Evolutionary conservation across 306 rosid species (phyloP).

Genomic region (Geum urbanum): DNA sequence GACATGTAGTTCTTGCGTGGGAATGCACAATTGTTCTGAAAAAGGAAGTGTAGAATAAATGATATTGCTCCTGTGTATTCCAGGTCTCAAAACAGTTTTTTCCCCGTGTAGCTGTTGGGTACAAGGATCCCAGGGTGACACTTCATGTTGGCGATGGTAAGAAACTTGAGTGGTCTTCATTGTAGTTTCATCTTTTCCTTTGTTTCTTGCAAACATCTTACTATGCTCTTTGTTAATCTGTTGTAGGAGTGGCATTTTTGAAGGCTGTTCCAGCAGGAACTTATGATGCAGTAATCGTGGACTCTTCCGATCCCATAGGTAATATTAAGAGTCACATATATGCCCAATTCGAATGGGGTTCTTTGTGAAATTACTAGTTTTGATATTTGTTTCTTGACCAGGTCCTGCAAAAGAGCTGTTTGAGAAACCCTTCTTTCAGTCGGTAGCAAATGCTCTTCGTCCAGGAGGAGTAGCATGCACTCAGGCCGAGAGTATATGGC

Average conservation of each 20-base stretch:
- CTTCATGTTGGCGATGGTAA: slow-evolving; percentile 91
- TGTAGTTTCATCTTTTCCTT: not conserved
- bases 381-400: slow-evolving; percentile 22
- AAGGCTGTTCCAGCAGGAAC: slow-evolving; percentile 82
- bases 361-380: slow-evolving; percentile 1
- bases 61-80: slow-evolving; percentile 2
- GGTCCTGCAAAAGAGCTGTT: slow-evolving; percentile 99
- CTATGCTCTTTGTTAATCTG: slow-evolving; percentile 28
- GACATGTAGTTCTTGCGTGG: not conserved
- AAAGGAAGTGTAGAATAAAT: not conserved
- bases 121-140: slow-evolving; percentile 71
- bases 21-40: not conserved
- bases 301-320: slow-evolving; percentile 98
- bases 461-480: slow-evolving; percentile 97
- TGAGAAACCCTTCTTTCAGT: slow-evolving; percentile 80
- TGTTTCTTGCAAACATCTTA: slow-evolving; percentile 1
- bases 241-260: slow-evolving; percentile 85
- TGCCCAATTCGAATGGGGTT: not conserved
- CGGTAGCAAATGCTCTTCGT: slow-evolving; percentile 84
- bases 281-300: slow-evolving; percentile 91
- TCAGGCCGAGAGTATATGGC: slow-evolving; percentile 99
- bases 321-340: slow-evolving; percentile 14
- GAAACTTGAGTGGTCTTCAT: slow-evolving; percentile 24
- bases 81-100: slow-evolving; percentile 87
- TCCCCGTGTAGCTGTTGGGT: slow-evolving; percentile 79